These are phyloP conservation scores for Colletotrichum eremochloae DNA, from an alignment of 2,329 filamentous ascomycete genomes.

Conservation along the genomic window DNA sequence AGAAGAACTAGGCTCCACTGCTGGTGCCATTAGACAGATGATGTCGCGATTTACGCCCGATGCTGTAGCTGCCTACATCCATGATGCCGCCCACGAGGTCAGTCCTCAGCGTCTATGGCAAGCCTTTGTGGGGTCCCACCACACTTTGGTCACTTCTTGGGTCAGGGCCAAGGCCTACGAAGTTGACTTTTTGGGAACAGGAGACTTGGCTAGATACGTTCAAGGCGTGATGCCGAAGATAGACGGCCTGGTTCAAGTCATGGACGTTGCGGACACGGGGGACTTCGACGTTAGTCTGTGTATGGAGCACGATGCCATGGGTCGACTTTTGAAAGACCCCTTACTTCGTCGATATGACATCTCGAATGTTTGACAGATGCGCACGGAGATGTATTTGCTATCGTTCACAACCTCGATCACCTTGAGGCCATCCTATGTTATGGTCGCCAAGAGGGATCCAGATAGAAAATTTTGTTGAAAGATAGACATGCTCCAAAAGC, in stretches of 20 bases:
- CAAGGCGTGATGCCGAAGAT: constrained; percentile 57
- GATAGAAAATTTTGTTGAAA: accelerated
- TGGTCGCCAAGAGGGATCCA: too few species aligned
- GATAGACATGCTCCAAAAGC: background rate
- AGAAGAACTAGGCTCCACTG: constrained; percentile 42
- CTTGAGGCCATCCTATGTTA: background rate
- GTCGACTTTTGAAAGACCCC: constrained; percentile 47
- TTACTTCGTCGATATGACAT: constrained; percentile 33
- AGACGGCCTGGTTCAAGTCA: constrained; percentile 59
- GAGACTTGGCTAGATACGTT: constrained; percentile 51
- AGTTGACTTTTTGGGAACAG: constrained; percentile 54
- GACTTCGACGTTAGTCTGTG: constrained; percentile 53
- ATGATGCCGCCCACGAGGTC: constrained; percentile 58
- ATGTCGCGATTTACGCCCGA: constrained; percentile 54
- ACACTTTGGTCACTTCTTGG: constrained; percentile 61
- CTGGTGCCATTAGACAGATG: constrained; percentile 51
- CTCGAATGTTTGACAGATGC: background rate
- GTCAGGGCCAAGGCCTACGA: constrained; percentile 53
- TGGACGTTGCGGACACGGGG: constrained; percentile 52
- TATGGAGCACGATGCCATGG: constrained; percentile 49
- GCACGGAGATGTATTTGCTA: too few species aligned
- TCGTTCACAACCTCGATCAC: accelerated
- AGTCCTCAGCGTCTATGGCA: constrained; percentile 63
- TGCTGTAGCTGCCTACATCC: constrained; percentile 55
- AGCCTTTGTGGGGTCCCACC: constrained; percentile 57